Base-by-base conservation (phyloP, 106 monocot species). In the Narthecium ossifragum region DNA sequence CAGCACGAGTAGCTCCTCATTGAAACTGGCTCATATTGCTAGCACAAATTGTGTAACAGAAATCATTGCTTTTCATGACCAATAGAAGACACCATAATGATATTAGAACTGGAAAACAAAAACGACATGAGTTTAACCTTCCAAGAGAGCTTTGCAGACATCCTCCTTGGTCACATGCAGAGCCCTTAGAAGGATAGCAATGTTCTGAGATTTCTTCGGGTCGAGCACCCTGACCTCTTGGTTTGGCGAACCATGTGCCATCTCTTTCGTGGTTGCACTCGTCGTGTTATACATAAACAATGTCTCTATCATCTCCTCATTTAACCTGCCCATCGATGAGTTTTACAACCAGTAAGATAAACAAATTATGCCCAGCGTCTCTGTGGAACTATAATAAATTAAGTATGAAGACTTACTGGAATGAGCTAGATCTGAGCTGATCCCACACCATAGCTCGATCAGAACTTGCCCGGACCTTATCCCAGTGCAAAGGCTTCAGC, bases 231-330 rank as follows among this genome's bases (percentile, higher is more conserved):
- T n/a, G n/a, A 45, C 45, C 50, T 61, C 66, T 47, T 41, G 65
- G 21, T 38, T 60, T 0, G 20, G 27, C 12, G 37, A 36, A n/a
- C 47, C 15, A 15, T 51, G 34, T 1, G 41, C 40, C 21, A 22
- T 24, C 21, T 30, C 46, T 6, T 17, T 38, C 3, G 46, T 25
- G 0, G 59, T 20, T 17, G 26, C 12, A 30, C 31, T 63, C 18
- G 68, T 48, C 10, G 49, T 38, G 34, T 65, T 53, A 39, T 65
- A 53, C 4, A 31, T 66, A 66, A 75, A 75, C 65, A 75, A 65
- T 30, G 70, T 61, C 65, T 69, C 74, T 1, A 80, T 70, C 80
- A 80, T 75, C 70, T 80, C 69, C 60, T 80, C 80, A 28, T 80
- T 74, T 46, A 75, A 27, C 64, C 80, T 80, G 38, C 55, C 32